phyloP scores from a whole-genome alignment of 2,329 filamentous ascomycete genomes.

The Diaporthe citri region DNA sequence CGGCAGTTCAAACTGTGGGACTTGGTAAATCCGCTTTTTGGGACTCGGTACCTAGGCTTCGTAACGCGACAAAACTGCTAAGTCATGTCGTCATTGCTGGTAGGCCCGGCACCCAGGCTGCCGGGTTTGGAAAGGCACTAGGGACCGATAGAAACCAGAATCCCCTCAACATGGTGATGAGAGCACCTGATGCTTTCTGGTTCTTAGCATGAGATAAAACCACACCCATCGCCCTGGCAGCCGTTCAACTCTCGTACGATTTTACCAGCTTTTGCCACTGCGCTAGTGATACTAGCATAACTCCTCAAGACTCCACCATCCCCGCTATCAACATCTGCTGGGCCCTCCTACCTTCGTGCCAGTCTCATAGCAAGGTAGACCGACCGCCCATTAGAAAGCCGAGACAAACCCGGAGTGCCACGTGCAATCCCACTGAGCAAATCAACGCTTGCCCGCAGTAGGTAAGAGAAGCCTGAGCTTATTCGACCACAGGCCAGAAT shows the following conservation, averaged over 20 bases:
- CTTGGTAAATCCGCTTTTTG: conserved; percentile 23
- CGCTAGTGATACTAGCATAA: background rate
- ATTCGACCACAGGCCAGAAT: conserved; percentile 67
- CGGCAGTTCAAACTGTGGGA: conserved; percentile 12
- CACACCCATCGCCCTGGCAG: background rate
- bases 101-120: background rate
- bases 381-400: background rate
- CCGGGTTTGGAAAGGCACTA: background rate
- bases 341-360: too few species aligned
- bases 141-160: too few species aligned
- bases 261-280: background rate
- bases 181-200: background rate
- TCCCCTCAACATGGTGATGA: background rate
- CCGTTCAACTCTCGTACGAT: background rate
- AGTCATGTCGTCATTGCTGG: conserved; percentile 29
- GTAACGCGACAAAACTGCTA: background rate
- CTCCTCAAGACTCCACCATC: background rate
- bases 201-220: background rate
- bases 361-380: background rate
- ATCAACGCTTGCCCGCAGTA: background rate
- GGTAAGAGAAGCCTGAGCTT: background rate
- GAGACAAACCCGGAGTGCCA: background rate
- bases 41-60: background rate
- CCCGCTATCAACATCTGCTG: background rate
- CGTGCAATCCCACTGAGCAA: background rate